These are phyloP conservation scores for Purpureocillium takamizusanense DNA, from an alignment of 2,329 filamentous ascomycete species.

Conservation along the genomic window DNA sequence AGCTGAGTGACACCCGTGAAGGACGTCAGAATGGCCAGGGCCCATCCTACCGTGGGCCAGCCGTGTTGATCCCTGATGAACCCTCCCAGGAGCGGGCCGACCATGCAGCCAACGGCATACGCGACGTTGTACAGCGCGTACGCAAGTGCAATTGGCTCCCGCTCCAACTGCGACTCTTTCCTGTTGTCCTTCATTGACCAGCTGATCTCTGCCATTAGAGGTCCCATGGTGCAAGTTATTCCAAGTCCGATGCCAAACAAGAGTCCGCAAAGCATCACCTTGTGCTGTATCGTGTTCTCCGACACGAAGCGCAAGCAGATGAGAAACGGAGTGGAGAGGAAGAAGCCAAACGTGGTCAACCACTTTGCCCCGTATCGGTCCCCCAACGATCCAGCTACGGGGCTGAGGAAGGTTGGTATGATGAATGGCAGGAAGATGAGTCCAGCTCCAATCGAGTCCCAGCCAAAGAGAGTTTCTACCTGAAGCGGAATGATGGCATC, in stretches of 20 bases:
- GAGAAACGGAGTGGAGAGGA: constrained; percentile 22
- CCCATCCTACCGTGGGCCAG: constrained; percentile 23
- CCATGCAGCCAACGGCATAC: constrained; percentile 20
- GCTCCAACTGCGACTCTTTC: constrained; percentile 1
- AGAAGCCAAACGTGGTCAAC: constrained; percentile 21
- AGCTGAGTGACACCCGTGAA: constrained; percentile 16
- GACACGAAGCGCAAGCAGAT: constrained; percentile 22
- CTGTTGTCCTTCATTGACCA: constrained; percentile 17
- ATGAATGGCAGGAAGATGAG: constrained; percentile 24
- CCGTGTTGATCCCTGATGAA: constrained; percentile 21
- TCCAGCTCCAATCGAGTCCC: constrained; percentile 23
- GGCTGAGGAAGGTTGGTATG: constrained; percentile 20
- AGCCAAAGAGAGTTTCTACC: constrained; percentile 18
- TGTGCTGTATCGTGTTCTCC: constrained; percentile 18
- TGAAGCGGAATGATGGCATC: constrained; percentile 24
- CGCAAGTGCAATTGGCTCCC: constrained; percentile 17
- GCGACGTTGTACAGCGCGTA: constrained; percentile 27
- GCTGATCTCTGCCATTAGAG: constrained; percentile 26
- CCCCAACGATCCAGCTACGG: constrained; percentile 18
- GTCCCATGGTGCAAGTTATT: constrained; percentile 20
- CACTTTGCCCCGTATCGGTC: constrained; percentile 26
- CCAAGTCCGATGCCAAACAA: constrained; percentile 20
- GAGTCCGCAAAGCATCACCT: constrained; percentile 22
- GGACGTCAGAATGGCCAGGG: constrained; percentile 17
- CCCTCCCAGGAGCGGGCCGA: constrained; percentile 24